phyloP scores from a whole-genome alignment of 1,139 yeast genomes.

The Magnusiomyces starmeri region DNA sequence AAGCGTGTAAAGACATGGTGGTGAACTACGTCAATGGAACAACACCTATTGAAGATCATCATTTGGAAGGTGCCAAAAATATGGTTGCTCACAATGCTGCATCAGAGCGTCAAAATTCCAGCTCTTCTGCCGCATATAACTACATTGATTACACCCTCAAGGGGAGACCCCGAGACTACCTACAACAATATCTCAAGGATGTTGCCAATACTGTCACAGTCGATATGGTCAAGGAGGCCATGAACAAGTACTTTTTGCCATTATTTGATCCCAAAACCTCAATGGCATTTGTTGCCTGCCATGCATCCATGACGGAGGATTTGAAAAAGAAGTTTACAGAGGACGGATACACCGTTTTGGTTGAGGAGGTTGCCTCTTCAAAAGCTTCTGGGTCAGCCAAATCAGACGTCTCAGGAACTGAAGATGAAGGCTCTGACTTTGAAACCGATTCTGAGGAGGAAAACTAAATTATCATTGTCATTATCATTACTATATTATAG shows the following conservation, averaged over 20 bases:
- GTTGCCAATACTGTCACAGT: slow-evolving; percentile 39
- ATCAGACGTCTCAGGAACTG: slow-evolving; percentile 1
- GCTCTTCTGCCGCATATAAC: slow-evolving; percentile 58
- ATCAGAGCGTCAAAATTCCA: slow-evolving; percentile 46
- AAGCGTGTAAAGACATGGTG: slow-evolving; percentile 62
- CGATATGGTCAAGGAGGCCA: slow-evolving; percentile 49
- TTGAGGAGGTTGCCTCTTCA: slow-evolving; percentile 21
- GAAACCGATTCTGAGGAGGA: background rate
- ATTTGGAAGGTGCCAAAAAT: slow-evolving; percentile 67
- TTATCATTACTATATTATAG: too few species aligned
- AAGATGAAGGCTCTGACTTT: background rate
- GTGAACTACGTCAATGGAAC: slow-evolving; percentile 50
- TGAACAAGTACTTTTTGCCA: slow-evolving; percentile 44
- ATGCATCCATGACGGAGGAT: slow-evolving; percentile 52
- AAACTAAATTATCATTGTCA: too few species aligned
- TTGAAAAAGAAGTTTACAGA: slow-evolving; percentile 43
- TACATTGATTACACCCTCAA: slow-evolving; percentile 60
- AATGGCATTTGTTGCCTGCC: slow-evolving; percentile 62
- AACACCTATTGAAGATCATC: slow-evolving; percentile 46
- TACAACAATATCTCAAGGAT: slow-evolving; percentile 35
- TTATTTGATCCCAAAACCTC: slow-evolving; percentile 53
- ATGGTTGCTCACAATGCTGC: slow-evolving; percentile 68
- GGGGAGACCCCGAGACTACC: slow-evolving; percentile 60
- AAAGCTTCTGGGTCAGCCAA: background rate
- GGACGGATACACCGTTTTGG: slow-evolving; percentile 54